These are phyloP conservation scores for Emmonsiellopsis sp. DNA, from an alignment of 2,329 filamentous ascomycete genomes.

Conservation along the genomic window DNA sequence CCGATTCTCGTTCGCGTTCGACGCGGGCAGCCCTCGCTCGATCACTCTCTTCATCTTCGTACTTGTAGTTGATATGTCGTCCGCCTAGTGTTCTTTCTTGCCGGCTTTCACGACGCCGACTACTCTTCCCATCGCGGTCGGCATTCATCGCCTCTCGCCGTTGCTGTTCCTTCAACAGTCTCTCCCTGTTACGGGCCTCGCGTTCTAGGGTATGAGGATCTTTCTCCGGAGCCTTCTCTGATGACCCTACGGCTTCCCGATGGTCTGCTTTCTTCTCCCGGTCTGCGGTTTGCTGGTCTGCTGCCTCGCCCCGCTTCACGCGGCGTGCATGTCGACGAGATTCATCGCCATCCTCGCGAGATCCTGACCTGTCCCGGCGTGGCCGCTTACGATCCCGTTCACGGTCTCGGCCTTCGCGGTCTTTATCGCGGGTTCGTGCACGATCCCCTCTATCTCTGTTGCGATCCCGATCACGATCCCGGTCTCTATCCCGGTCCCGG, in stretches of 20 bases:
- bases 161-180: conserved; percentile 57
- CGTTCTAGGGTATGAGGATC: conserved; percentile 68
- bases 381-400: conserved; percentile 27
- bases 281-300: not conserved
- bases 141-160: conserved; percentile 44
- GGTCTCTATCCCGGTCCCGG: conserved; percentile 31
- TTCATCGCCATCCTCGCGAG: conserved; percentile 21
- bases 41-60: conserved; percentile 38
- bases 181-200: conserved; percentile 55
- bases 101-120: conserved; percentile 25
- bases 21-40: conserved; percentile 26
- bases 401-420: conserved; percentile 32
- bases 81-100: conserved; percentile 23
- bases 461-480: conserved; percentile 41
- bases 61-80: conserved; percentile 40
- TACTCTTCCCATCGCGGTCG: conserved; percentile 21
- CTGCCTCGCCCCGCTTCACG: conserved; percentile 26
- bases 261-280: conserved; percentile 3
- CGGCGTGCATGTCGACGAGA: conserved; percentile 27
- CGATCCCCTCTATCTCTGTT: conserved; percentile 31
- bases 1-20: conserved; percentile 32
- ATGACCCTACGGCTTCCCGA: conserved; percentile 3
- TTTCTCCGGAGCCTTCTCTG: conserved; percentile 36
- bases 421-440: conserved; percentile 32
- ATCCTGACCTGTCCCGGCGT: conserved; percentile 31